Conservation (phyloP, 192 early-diverging fungal genomes). For the Dissophora ornata region DNA sequence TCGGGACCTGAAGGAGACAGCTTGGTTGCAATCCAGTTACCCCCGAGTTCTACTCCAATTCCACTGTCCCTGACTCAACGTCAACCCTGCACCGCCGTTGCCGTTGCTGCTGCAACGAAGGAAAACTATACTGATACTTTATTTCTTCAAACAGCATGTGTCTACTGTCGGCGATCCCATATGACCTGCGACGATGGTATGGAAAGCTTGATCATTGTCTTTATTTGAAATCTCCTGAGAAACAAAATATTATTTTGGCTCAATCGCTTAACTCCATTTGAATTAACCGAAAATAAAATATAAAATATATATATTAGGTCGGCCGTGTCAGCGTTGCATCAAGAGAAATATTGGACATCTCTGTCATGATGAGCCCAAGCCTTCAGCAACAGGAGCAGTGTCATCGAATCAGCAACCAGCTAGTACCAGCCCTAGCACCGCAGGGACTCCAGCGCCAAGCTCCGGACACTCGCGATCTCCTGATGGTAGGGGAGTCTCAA, state of each 20-base stretch:
- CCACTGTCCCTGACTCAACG: too few relatives aligned
- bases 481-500: constrained; percentile 23
- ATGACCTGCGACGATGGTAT: constrained; percentile 94
- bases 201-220: neutral
- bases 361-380: constrained; percentile 88
- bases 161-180: constrained; percentile 94
- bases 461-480: constrained; percentile 26
- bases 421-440: constrained; percentile 19
- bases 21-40: too few relatives aligned
- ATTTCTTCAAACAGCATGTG: constrained; percentile 77
- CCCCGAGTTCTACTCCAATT: too few relatives aligned
- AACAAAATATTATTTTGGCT: too few relatives aligned
- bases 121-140: too few relatives aligned
- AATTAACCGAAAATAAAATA: too few relatives aligned
- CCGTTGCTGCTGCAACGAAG: too few relatives aligned
- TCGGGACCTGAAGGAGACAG: too few relatives aligned
- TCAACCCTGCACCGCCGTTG: too few relatives aligned
- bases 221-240: too few relatives aligned
- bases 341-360: constrained; percentile 94
- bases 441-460: constrained; percentile 14
- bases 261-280: too few relatives aligned
- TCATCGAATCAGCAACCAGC: constrained; percentile 28
- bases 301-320: constrained; percentile 55
- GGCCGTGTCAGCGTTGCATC: constrained; percentile 95
- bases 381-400: constrained; percentile 32